Evolutionary conservation across 1,284 basidiomycete genomes (phyloP), one percentile per base, ranked within the genome.

Genomic region (Coriolopsis trogii): DNA sequence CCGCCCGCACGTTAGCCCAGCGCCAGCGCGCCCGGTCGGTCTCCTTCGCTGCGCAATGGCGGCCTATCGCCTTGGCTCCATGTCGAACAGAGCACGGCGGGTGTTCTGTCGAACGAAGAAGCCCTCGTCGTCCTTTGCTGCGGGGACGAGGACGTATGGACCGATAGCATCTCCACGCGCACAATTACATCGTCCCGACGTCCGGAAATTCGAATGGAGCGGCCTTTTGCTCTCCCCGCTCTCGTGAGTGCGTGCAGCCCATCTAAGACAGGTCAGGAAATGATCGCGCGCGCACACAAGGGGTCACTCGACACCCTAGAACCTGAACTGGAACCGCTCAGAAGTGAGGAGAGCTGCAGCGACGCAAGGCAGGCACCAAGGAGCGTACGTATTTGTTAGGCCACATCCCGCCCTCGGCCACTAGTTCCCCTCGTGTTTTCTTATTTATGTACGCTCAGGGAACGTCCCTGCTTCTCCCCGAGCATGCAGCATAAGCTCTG

Each of bases 321-420:
- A 34, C 33, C n/a, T n/a, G n/a, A 34, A 18, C 21, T 6, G 40
- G 45, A 24, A 37, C 18, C 33, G 33, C 39, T 40, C 24, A 40
- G 6, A 40, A 40, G 39, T 25, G 25, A 34, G 24, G 21, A 23
- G 24, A 23, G 20, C 26, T 28, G 15, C 39, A 15, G 18, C 15
- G 25, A 12, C 13, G 23, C 15, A 26, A 13, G 42, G 23, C 46
- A 40, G 40, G 30, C 29, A 34, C 48, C 29, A 42, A 16, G 16
- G 28, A 23, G 25, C 33, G 39, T 49, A 45, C 47, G 50, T 51
- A 51, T 39, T 25, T 25, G 42, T 46, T 40, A 46, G 29, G 44
- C 39, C 48, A 41, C n/a, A n/a, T n/a, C n/a, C n/a, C n/a, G n/a
- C n/a, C n/a, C n/a, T n/a, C n/a, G n/a, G n/a, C 13, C 33, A 34